Base-by-base conservation (phyloP, 148 eudicot genomes). In the Rhododendron mucronatum region DNA sequence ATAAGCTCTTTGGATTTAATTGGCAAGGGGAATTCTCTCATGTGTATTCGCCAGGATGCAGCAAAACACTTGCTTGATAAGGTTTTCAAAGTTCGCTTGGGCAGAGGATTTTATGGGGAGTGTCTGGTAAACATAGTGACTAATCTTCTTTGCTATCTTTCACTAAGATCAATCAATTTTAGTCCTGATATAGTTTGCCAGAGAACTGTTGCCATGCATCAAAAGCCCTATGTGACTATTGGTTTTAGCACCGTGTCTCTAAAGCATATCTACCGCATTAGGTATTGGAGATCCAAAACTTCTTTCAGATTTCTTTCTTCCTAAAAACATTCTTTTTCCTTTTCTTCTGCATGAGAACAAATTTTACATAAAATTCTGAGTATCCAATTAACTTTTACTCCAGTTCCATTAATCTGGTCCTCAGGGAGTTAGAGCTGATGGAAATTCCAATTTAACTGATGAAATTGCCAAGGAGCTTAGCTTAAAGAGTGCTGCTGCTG, bases 391-490 rank as follows among this genome's bases (percentile, higher is more conserved):
- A 50, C 18, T 78, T 59, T 80, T 90, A 21, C 45, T 6, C 45
- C 45, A 41, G 48, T 84, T 65, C 74, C 28, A 51, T 67, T 81
- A 84, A 13, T 87, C 87, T 84, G 80, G 73, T 82, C 79, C 76
- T 81, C 86, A 94, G 99, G 99, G 95, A 85, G 94, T 94, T 80
- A 89, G 96, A 89, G 94, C 93, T 61, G 98, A 96, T 93, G 93
- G 88, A 82, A 89, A 90, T 90, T 87, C 94, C 35, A 86, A 92
- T 81, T 85, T 95, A 55, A 90, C 86, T 87, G 94, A 93, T 90
- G 96, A 94, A 92, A 90, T 95, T 47, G 97, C 94, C 89, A 93
- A 92, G 89, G 91, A 95, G 83, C 97, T 96, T 83, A 92, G 98
- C 88, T 82, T 87, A 84, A 92, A 88, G 88, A 96, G 99, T 90